phyloP scores from a whole-genome alignment of 192 early-diverging fungal species.

The Cetraspora pellucida region DNA sequence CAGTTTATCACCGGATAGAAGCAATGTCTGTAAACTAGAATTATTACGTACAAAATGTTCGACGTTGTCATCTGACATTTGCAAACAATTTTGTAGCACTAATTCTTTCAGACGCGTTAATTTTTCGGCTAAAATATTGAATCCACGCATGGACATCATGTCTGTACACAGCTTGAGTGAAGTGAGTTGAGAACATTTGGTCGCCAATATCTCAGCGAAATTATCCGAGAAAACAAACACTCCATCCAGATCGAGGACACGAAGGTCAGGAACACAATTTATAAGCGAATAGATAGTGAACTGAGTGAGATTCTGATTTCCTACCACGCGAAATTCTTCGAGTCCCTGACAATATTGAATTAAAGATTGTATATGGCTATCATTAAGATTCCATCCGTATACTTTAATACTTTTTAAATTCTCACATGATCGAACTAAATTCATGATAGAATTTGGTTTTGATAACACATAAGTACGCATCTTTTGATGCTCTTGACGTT shows the following conservation, averaged over 20 bases:
- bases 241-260: conserved; percentile 32
- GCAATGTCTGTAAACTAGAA: background rate
- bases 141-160: conserved; percentile 1
- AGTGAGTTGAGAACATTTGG: conserved; percentile 1
- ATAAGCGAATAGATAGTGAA: conserved; percentile 10
- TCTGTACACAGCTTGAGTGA: conserved; percentile 27
- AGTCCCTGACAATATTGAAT: conserved; percentile 4
- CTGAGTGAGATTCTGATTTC: conserved; percentile 15
- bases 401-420: conserved; percentile 36
- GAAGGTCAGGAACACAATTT: conserved; percentile 17
- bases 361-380: conserved; percentile 29
- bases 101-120: conserved; percentile 3
- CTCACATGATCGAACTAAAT: conserved; percentile 37
- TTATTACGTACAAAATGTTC: conserved; percentile 7
- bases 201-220: conserved; percentile 26
- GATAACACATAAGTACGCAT: conserved; percentile 24
- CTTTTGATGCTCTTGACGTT: conserved; percentile 3
- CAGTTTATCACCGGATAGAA: background rate
- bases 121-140: conserved; percentile 23
- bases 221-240: conserved; percentile 1
- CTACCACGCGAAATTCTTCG: conserved; percentile 34
- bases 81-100: conserved; percentile 13
- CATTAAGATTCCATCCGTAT: conserved; percentile 45
- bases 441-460: conserved; percentile 31
- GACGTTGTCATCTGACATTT: conserved; percentile 10